A percentile compares a stretch with the other conserved stretches of the same genome.
These are phyloP conservation scores for Zopfochytrium polystomum DNA, from an alignment of 371 early-diverging fungal genomes.

Conservation along the genomic window DNA sequence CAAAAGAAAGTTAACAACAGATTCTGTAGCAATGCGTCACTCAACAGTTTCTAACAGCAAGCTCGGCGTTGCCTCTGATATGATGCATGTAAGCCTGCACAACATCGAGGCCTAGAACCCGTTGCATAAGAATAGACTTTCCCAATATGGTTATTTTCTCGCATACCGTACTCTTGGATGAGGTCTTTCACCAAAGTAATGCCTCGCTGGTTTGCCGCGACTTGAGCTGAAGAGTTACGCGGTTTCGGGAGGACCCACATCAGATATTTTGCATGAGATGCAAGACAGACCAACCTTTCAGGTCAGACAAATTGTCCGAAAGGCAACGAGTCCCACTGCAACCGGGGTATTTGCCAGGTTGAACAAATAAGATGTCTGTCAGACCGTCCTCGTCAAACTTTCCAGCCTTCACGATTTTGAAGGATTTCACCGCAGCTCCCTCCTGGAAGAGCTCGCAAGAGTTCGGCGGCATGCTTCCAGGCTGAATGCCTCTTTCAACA, in stretches of 20 bases:
- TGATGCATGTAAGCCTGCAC: constrained; percentile 91
- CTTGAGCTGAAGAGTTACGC: constrained; percentile 47
- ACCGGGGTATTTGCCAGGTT: constrained; percentile 80
- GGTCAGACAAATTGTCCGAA: constrained; percentile 85
- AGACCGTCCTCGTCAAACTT: constrained; percentile 77
- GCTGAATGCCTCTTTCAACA: constrained; percentile 35
- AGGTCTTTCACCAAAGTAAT: constrained; percentile 77
- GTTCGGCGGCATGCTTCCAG: constrained; percentile 50
- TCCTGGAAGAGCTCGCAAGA: constrained; percentile 75
- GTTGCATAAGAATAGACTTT: not conserved
- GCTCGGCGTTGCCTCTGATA: constrained; percentile 72
- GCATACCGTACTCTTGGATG: constrained; percentile 77
- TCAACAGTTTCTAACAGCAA: constrained; percentile 66
- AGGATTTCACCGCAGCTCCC: constrained; percentile 87
- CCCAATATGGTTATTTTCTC: too few species aligned
- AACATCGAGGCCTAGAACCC: constrained; percentile 52
- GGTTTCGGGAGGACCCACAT: too few species aligned
- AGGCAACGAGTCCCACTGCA: constrained; percentile 82
- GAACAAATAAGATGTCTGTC: constrained; percentile 64
- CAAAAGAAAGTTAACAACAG: constrained; percentile 1
- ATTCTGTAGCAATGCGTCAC: not conserved
- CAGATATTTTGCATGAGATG: too few species aligned
- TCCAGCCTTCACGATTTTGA: constrained; percentile 80
- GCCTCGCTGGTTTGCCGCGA: constrained; percentile 95
- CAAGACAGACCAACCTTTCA: constrained; percentile 76